phyloP scores from a whole-genome alignment of 2,329 filamentous ascomycete genomes.

The Onygena corvina region DNA sequence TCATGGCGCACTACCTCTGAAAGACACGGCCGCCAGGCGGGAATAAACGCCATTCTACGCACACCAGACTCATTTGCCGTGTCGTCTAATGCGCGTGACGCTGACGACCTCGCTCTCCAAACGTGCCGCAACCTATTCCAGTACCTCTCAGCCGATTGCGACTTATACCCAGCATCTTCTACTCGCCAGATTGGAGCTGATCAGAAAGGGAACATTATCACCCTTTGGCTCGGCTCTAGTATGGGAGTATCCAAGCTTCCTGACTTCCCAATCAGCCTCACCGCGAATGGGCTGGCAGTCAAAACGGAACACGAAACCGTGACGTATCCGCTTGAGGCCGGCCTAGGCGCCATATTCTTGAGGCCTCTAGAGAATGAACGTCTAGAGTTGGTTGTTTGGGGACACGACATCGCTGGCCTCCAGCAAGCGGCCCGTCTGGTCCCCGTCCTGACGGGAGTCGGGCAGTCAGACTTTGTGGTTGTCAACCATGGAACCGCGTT shows the following conservation, averaged over 20 bases:
- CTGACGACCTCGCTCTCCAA: slow-evolving; percentile 37
- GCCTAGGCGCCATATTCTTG: slow-evolving; percentile 42
- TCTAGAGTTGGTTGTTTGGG: slow-evolving; percentile 48
- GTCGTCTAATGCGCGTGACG: slow-evolving; percentile 19
- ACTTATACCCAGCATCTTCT: slow-evolving; percentile 18
- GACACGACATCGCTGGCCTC: slow-evolving; percentile 37
- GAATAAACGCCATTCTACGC: slow-evolving; percentile 42
- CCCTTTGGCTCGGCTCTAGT: slow-evolving; percentile 19
- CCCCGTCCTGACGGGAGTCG: slow-evolving; percentile 45
- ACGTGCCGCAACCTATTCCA: slow-evolving; percentile 47
- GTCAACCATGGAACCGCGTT: slow-evolving; percentile 36
- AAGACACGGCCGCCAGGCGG: slow-evolving; percentile 40
- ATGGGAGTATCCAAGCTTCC: slow-evolving; percentile 15
- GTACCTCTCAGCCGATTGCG: slow-evolving; percentile 45
- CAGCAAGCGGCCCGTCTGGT: slow-evolving; percentile 42
- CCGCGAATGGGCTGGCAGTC: slow-evolving; percentile 12
- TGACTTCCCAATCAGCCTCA: slow-evolving; percentile 22
- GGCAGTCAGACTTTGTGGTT: slow-evolving; percentile 47
- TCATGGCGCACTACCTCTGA: slow-evolving; percentile 22
- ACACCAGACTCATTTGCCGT: slow-evolving; percentile 38
- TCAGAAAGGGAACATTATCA: slow-evolving; percentile 37
- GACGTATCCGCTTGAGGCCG: slow-evolving; percentile 23
- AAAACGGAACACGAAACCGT: slow-evolving; percentile 16
- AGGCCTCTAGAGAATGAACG: slow-evolving; percentile 37
- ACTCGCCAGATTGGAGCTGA: neutral